Evolutionary conservation across 2,329 filamentous ascomycete species (phyloP).

Genomic region (Xylariomycetidae sp.): DNA sequence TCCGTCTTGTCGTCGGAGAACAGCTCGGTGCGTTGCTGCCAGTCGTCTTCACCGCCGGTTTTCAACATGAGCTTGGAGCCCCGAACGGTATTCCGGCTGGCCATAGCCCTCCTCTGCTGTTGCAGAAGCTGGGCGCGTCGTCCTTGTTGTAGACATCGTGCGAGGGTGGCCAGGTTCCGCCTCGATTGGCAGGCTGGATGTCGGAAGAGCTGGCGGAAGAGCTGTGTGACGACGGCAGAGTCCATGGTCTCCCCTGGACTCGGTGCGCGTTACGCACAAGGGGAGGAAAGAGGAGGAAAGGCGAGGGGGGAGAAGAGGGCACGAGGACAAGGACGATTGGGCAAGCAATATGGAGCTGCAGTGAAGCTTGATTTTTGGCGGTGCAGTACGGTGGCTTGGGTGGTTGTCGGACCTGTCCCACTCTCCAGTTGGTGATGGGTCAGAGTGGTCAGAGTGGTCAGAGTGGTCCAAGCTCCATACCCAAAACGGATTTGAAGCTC

Average conservation of each 20-base stretch:
- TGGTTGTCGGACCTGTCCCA: no score
- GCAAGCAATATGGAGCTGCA: no score
- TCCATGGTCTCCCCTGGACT: slow-evolving; percentile 58
- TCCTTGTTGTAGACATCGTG: slow-evolving; percentile 33
- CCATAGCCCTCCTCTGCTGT: slow-evolving; percentile 27
- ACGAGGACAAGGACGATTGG: no score
- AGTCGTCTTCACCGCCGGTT: slow-evolving; percentile 57
- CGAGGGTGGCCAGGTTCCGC: slow-evolving; percentile 34
- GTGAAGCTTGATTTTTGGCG: no score
- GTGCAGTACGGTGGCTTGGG: no score
- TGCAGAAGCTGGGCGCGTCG: slow-evolving; percentile 24
- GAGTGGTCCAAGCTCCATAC: not conserved
- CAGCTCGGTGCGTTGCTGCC: slow-evolving; percentile 77
- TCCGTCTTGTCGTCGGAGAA: slow-evolving; percentile 71
- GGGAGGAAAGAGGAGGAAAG: no score
- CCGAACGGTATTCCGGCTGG: slow-evolving; percentile 19
- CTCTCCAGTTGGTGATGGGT: no score
- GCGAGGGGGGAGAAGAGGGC: no score
- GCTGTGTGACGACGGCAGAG: slow-evolving; percentile 66
- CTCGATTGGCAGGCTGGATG: slow-evolving; percentile 60
- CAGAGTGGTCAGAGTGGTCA: no score
- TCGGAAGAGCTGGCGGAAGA: slow-evolving; percentile 81
- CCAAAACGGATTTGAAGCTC: slow-evolving; percentile 1
- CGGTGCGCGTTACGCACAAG: no score
- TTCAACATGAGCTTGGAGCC: slow-evolving; percentile 17